phyloP scores from a whole-genome alignment of 73 alveolate genomes.

The Tetrahymena malaccensis region DNA sequence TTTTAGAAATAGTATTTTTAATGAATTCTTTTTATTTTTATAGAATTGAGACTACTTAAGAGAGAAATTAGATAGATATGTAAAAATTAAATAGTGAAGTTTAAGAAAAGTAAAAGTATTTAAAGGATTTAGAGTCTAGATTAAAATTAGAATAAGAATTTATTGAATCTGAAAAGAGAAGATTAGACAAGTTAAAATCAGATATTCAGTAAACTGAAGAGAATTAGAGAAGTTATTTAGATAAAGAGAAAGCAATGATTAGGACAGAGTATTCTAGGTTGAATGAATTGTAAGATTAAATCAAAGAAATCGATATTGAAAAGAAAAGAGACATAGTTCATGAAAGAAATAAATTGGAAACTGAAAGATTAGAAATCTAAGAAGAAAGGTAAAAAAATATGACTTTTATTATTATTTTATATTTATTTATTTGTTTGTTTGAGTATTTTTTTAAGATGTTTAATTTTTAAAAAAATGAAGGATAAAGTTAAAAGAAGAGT shows the following conservation, averaged over 20 bases:
- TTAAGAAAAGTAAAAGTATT: neutral
- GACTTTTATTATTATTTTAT: too few species aligned
- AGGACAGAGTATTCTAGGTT: neutral
- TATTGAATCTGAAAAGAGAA: neutral
- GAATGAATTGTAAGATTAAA: neutral
- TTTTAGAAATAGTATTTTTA: neutral
- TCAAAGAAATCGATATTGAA: neutral
- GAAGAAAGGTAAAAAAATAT: neutral
- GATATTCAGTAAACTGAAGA: neutral
- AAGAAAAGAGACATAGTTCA: neutral
- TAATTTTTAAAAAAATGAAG: neutral
- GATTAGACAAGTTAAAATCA: neutral
- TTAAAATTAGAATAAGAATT: neutral
- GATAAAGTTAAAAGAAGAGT: neutral
- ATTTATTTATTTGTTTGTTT: too few species aligned
- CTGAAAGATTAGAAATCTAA: neutral
- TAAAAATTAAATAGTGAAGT: neutral
- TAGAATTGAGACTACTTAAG: neutral
- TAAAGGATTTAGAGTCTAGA: neutral
- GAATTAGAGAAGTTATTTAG: neutral
- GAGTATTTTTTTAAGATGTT: too few species aligned
- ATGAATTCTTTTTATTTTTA: neutral
- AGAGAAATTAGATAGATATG: neutral
- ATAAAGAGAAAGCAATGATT: neutral
- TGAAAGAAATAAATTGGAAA: neutral